These are phyloP conservation scores for Dictyostelium capitatum DNA, from an alignment of 78 protist species.

Conservation along the genomic window DNA sequence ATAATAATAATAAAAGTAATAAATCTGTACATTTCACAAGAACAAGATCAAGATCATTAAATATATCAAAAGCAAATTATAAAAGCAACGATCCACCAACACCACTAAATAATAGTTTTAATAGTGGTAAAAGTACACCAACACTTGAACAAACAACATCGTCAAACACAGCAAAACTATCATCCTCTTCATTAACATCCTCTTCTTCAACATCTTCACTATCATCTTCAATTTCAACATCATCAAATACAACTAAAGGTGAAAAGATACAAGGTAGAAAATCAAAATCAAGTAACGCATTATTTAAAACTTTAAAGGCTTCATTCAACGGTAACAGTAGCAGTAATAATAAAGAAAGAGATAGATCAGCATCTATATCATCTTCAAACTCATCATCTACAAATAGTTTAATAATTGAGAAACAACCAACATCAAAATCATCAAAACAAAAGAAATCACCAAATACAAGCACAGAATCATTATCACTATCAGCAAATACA, in stretches of 20 bases:
- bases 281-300: conserved; percentile 60
- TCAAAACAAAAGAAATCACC: neutral
- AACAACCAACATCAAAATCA: neutral
- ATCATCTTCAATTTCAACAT: neutral
- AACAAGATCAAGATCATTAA: conserved; percentile 61
- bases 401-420: neutral
- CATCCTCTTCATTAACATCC: neutral
- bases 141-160: neutral
- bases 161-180: neutral
- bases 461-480: conserved; percentile 10
- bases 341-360: neutral
- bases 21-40: neutral
- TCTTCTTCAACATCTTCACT: neutral
- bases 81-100: neutral
- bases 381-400: neutral
- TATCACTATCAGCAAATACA: neutral
- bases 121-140: neutral
- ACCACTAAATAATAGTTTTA: neutral
- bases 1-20: neutral
- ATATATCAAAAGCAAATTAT: conserved; percentile 8
- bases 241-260: neutral
- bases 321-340: neutral
- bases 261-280: conserved; percentile 55
- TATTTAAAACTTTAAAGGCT: conserved; percentile 26
- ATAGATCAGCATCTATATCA: neutral